phyloP scores from a whole-genome alignment of 352 stramenopile species.

The Phytophthora pini region DNA sequence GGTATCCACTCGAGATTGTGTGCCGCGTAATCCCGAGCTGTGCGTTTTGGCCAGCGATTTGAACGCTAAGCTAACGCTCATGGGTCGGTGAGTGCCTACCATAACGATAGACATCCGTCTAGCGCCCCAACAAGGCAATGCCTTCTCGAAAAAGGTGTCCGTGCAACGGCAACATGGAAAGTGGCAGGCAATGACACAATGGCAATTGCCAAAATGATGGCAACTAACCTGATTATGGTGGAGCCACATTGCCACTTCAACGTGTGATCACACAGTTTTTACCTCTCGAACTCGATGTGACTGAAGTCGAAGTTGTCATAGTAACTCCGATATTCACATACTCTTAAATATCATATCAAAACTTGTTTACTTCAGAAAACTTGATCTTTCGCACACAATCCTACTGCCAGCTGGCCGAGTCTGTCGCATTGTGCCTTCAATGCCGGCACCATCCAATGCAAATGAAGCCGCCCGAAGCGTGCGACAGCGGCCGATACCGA shows the following conservation, averaged over 20 bases:
- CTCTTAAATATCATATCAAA: not conserved
- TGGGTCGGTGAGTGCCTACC: too few relatives aligned
- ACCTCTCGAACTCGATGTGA: too few relatives aligned
- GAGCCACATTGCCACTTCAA: slow-evolving; percentile 1
- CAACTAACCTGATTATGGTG: slow-evolving; percentile 5
- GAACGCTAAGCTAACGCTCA: not conserved
- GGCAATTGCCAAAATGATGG: too few relatives aligned
- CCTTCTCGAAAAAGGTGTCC: too few relatives aligned
- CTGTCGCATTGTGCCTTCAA: slow-evolving; percentile 13
- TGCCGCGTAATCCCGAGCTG: slow-evolving; percentile 12
- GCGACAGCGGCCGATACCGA: slow-evolving; percentile 11
- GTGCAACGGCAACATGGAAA: too few relatives aligned
- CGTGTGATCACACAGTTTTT: not conserved
- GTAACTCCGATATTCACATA: not conserved
- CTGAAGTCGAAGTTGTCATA: too few relatives aligned
- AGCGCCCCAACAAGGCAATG: too few relatives aligned
- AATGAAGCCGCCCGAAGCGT: slow-evolving; percentile 1
- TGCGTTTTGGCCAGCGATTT: not conserved
- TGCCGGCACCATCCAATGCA: slow-evolving; percentile 1
- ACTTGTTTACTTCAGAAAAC: slow-evolving; percentile 16
- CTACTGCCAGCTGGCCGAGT: not conserved
- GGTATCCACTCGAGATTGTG: not conserved
- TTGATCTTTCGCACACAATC: slow-evolving; percentile 14
- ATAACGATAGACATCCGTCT: too few relatives aligned
- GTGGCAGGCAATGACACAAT: too few relatives aligned